Percentiles rank a stretch among this genome's conserved stretches.
Conservation (phyloP, 2,329 filamentous ascomycete genomes). For the Phyllosticta citriasiana region DNA sequence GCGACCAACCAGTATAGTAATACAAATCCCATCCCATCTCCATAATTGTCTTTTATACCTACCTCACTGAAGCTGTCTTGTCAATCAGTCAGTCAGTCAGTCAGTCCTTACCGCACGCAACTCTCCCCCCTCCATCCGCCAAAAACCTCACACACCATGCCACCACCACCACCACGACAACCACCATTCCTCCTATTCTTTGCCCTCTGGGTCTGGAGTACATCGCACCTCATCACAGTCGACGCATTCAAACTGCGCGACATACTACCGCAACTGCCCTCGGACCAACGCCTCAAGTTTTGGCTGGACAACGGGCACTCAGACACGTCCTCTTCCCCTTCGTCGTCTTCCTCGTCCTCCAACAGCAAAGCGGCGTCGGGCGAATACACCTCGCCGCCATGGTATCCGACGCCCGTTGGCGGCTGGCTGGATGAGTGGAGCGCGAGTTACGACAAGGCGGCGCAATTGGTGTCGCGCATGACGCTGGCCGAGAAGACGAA, state of each 20-base stretch:
- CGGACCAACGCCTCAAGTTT: background rate
- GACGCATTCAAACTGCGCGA: background rate
- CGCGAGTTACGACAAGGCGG: conserved; percentile 60
- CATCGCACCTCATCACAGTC: background rate
- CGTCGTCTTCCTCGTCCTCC: no score
- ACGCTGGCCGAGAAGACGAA: conserved; percentile 75
- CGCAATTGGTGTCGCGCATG: conserved; percentile 60
- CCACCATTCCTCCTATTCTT: background rate
- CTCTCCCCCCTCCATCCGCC: no score
- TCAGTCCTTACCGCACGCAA: no score
- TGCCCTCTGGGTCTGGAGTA: background rate
- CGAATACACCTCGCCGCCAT: conserved; percentile 40
- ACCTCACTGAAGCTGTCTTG: no score
- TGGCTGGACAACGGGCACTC: background rate
- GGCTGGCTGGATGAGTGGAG: conserved; percentile 62
- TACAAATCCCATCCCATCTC: no score
- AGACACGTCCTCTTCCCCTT: background rate
- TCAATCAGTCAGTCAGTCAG: no score
- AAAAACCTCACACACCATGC: no score
- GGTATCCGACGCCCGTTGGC: conserved; percentile 59
- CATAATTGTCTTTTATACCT: no score
- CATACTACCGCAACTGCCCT: background rate
- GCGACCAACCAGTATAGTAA: no score
- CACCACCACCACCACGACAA: no score
- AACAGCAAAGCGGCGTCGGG: conserved; percentile 12